Percentiles rank a stretch among this genome's conserved stretches.
Evolutionary conservation across 805 yeast genomes (phyloP).

Genomic region (Starmerella stigmatis): DNA sequence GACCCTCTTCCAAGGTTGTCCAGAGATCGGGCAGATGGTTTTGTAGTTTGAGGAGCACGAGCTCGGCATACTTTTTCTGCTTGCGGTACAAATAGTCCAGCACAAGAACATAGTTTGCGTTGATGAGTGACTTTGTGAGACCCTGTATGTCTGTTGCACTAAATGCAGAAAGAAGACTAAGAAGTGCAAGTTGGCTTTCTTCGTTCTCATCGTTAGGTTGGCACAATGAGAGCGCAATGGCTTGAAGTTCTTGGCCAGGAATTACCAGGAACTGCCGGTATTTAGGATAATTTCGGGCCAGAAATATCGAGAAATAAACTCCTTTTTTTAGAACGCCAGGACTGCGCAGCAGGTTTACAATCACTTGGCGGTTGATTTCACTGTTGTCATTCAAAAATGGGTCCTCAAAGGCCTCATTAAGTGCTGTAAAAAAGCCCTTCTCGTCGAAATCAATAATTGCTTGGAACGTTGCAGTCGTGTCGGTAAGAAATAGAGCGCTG

Average conservation of each 20-base stretch:
- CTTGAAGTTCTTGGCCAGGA: slow-evolving; percentile 36
- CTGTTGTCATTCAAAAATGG: slow-evolving; percentile 50
- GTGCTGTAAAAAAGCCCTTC: slow-evolving; percentile 46
- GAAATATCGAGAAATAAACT: slow-evolving; percentile 53
- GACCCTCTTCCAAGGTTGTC: slow-evolving; percentile 1
- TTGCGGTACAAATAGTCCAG: slow-evolving; percentile 44
- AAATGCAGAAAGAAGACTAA: slow-evolving; percentile 56
- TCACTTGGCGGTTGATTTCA: slow-evolving; percentile 57
- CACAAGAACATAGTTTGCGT: slow-evolving; percentile 49
- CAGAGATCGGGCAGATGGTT: slow-evolving; percentile 10
- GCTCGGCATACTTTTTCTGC: slow-evolving; percentile 8
- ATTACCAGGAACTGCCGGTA: slow-evolving; percentile 72
- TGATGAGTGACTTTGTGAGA: slow-evolving; percentile 42
- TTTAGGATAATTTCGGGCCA: slow-evolving; percentile 74
- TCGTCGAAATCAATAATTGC: slow-evolving; percentile 10
- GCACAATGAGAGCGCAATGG: slow-evolving; percentile 11
- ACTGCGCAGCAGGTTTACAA: slow-evolving; percentile 54
- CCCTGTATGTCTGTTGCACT: slow-evolving; percentile 45
- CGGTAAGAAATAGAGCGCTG: slow-evolving; percentile 45
- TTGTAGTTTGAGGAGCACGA: slow-evolving; percentile 12
- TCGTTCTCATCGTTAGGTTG: slow-evolving; percentile 24
- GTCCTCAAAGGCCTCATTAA: slow-evolving; percentile 81
- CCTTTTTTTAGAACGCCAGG: slow-evolving; percentile 24
- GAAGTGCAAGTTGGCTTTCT: slow-evolving; percentile 62
- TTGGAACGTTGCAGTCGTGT: slow-evolving; percentile 8